Conservation (phyloP, 805 yeast genomes). For the Candida patagonica region DNA sequence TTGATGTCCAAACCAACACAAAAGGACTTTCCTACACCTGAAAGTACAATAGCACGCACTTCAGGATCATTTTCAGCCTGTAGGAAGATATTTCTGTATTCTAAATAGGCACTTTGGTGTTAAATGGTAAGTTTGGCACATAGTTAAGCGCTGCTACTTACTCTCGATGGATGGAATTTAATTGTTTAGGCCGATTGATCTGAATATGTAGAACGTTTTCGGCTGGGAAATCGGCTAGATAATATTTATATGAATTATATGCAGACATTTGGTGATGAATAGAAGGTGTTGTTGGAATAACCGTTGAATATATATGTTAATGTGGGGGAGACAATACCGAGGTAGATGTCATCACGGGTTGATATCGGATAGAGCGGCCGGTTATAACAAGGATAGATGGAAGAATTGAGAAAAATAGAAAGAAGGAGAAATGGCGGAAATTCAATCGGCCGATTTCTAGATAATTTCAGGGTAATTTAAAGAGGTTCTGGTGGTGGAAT, state of each 20-base stretch:
- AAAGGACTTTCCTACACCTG: slow-evolving; percentile 49
- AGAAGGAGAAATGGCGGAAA: no score
- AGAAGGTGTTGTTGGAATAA: no score
- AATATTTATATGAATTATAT: slow-evolving; percentile 15
- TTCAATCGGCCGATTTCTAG: no score
- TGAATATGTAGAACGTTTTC: slow-evolving; percentile 47
- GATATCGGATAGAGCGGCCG: no score
- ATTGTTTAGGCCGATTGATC: slow-evolving; percentile 48
- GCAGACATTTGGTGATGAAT: no score
- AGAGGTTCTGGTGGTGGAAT: no score
- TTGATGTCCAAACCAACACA: slow-evolving; percentile 58
- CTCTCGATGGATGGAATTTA: slow-evolving; percentile 48
- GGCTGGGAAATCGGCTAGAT: slow-evolving; percentile 32
- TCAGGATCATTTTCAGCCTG: slow-evolving; percentile 35
- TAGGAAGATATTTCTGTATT: slow-evolving; percentile 41
- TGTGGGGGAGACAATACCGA: no score
- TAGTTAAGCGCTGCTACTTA: slow-evolving; percentile 7
- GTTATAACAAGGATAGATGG: no score
- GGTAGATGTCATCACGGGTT: no score
- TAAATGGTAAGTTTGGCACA: background rate
- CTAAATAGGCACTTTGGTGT: slow-evolving; percentile 42
- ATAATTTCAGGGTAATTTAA: no score
- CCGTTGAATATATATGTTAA: no score
- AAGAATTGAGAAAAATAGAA: no score
- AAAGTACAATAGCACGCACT: slow-evolving; percentile 47